Evolutionary conservation across 371 early-diverging fungal species (phyloP).

Genomic region (Circinella minor): DNA sequence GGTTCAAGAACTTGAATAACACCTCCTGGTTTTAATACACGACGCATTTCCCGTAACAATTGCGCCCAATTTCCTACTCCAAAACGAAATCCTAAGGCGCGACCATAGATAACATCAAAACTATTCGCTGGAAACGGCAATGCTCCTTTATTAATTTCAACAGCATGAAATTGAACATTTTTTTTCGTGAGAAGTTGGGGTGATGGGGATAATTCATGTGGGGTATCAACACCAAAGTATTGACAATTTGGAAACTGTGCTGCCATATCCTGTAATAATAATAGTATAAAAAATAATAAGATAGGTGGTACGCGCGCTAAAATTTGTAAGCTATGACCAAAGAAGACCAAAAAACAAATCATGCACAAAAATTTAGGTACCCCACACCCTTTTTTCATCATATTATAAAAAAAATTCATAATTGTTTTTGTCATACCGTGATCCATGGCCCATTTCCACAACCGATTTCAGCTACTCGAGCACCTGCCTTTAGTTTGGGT

Average conservation of each 20-base stretch:
- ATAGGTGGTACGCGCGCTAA: neutral
- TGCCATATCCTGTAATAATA: slow-evolving; percentile 32
- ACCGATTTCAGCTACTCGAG: slow-evolving; percentile 28
- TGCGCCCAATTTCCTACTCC: slow-evolving; percentile 17
- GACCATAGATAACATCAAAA: slow-evolving; percentile 35
- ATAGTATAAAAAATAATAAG: neutral
- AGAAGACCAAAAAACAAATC: slow-evolving; percentile 14
- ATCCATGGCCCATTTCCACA: slow-evolving; percentile 29
- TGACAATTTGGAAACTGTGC: slow-evolving; percentile 39
- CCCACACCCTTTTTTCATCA: neutral
- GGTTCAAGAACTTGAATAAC: slow-evolving; percentile 36
- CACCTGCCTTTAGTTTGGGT: slow-evolving; percentile 23
- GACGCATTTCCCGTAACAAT: slow-evolving; percentile 25
- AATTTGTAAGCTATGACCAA: slow-evolving; percentile 5
- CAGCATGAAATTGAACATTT: slow-evolving; percentile 28
- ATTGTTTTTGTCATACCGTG: slow-evolving; percentile 10
- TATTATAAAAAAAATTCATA: no score
- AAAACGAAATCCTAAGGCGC: slow-evolving; percentile 24
- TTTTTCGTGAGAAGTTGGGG: slow-evolving; percentile 15
- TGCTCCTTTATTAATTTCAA: slow-evolving; percentile 1
- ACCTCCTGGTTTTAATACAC: slow-evolving; percentile 41
- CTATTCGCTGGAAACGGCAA: slow-evolving; percentile 11
- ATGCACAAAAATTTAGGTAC: neutral
- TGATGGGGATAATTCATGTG: slow-evolving; percentile 1
- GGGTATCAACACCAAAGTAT: slow-evolving; percentile 31